Evolutionary conservation across 2,329 filamentous ascomycete genomes (phyloP), one percentile per base, ranked within the genome.

Genomic region (Claviceps maximensis): DNA sequence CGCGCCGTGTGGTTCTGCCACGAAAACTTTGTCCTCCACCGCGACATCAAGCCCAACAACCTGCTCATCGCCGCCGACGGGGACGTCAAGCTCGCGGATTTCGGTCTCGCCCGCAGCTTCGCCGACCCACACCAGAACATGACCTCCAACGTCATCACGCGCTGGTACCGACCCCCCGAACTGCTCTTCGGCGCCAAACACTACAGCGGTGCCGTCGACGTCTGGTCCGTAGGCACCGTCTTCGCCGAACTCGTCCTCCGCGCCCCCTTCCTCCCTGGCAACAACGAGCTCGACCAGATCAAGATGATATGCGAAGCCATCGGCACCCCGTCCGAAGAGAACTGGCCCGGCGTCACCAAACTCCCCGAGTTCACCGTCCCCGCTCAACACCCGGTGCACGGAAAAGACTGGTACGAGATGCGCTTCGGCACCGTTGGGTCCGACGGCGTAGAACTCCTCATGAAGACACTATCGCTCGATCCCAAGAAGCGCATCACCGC

Each of bases 1-100:
- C 83, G 91, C 44, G 93, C 87, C 27, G 82, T 97, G 29, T 95
- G 89, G 84, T 98, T 95, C 74, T 97, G 93, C 69, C 93, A 98
- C 69, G 87, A 90, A 65, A 94, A 93, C 67, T 91, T 86, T 62
- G 81, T 98, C 19, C 77, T 98, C 31, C 93, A 98, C 71, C 87
- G 93, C 61, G 93, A 98, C 74, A 97, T 98, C 75, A 98, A 98
- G 71, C 91, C 91, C 48, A 97, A 97, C 79, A 98, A 98, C 73
- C 74, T 97, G 69, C 77, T 98, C 55, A 95, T 98, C 61, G 89
- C 89, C 23, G 86, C 88, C 44, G 87, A 95, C 65, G 91, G 93
- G 49, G 87, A 91, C 63, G 82, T 98, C 64, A 97, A 97, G 68
- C 80, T 98, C 50, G 93, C 91, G 38, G 93, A 98, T 84, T 98